These are phyloP conservation scores for Penicillium sp. DNA, from an alignment of 2,329 filamentous ascomycete species.

Conservation along the genomic window DNA sequence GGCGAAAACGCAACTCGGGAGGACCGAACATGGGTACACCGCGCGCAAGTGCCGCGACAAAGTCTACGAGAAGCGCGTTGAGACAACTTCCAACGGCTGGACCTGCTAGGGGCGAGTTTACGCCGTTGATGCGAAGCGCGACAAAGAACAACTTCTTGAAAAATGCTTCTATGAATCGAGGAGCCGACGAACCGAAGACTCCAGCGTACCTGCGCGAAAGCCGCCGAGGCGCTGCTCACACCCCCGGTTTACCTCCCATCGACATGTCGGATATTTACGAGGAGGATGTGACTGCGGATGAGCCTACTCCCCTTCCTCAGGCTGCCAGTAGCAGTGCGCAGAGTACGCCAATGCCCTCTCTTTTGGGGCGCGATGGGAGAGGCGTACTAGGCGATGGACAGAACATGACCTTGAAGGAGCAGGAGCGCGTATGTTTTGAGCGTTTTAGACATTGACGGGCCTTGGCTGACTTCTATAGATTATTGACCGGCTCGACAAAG, in stretches of 20 bases:
- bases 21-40: constrained; percentile 71
- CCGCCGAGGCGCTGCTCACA: constrained; percentile 68
- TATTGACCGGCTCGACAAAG: constrained; percentile 95
- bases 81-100: constrained; percentile 68
- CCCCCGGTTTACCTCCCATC: constrained; percentile 72
- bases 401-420: constrained; percentile 85
- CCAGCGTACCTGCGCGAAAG: constrained; percentile 66
- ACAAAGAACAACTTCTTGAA: constrained; percentile 67
- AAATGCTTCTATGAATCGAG: constrained; percentile 61
- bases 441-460: not conserved
- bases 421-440: constrained; percentile 69
- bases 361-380: constrained; percentile 65
- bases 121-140: constrained; percentile 80
- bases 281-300: constrained; percentile 64
- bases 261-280: constrained; percentile 71
- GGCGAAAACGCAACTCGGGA: constrained; percentile 53
- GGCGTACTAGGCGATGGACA: constrained; percentile 74
- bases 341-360: constrained; percentile 76
- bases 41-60: constrained; percentile 62
- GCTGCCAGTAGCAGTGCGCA: constrained; percentile 76
- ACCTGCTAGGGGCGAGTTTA: constrained; percentile 73
- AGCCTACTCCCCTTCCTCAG: constrained; percentile 74
- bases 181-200: constrained; percentile 62
- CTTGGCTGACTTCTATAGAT: constrained; percentile 47
- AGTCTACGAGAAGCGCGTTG: constrained; percentile 53